A percentile compares a stretch with the other conserved stretches of the same genome.
These are phyloP conservation scores for Eucalyptus sp. DNA, from an alignment of 345 rosid species.

Conservation along the genomic window DNA sequence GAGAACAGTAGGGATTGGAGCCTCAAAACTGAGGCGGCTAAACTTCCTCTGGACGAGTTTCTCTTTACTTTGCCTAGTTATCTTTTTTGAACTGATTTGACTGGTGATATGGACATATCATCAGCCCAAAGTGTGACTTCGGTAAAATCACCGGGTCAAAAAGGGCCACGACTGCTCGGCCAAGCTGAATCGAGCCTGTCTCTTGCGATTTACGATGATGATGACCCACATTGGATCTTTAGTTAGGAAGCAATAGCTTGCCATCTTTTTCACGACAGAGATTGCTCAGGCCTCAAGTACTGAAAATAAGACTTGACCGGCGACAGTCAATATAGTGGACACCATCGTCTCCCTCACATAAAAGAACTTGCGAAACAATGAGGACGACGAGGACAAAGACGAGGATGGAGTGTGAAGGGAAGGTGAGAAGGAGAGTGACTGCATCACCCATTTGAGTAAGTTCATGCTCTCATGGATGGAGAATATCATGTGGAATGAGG, in stretches of 20 bases:
- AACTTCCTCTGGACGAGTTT: background rate
- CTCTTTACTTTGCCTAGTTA: rapidly evolving
- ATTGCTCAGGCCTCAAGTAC: no score
- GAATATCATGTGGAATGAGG: no score
- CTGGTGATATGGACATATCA: background rate
- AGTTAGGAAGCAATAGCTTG: no score
- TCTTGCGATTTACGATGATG: no score
- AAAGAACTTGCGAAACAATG: rapidly evolving
- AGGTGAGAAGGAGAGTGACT: background rate
- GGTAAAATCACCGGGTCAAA: rapidly evolving
- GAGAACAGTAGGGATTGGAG: background rate
- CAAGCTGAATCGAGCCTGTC: rapidly evolving
- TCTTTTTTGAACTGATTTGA: background rate
- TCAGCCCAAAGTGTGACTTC: background rate
- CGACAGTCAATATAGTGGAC: rapidly evolving
- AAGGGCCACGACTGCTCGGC: rapidly evolving
- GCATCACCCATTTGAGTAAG: no score
- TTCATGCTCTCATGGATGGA: no score
- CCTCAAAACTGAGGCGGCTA: background rate
- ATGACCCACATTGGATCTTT: no score
- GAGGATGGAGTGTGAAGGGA: background rate
- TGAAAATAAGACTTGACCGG: rapidly evolving
- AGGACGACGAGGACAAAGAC: rapidly evolving
- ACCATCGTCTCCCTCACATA: rapidly evolving
- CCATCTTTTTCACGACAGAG: no score